Evolutionary conservation across 305 asterid species (phyloP), one percentile per base, ranked within the genome.

Genomic region (Fraxinus velutina): DNA sequence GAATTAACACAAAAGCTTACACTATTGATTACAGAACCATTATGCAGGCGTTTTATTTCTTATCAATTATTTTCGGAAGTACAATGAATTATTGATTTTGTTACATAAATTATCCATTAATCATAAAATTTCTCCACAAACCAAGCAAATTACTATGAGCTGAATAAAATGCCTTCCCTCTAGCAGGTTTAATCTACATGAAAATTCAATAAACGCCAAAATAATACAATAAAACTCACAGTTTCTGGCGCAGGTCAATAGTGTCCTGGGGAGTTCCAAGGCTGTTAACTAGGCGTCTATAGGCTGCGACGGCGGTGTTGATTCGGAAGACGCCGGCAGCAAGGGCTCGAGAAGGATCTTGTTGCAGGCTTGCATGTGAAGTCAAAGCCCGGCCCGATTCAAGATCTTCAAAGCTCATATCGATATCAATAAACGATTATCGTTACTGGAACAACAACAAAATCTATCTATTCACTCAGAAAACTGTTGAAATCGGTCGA

Each of bases 361-460:
- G 86, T 22, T 79, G 82, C 15, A 47, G 80, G 27, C 75, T 79
- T 1, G 57, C 70, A 12, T 75, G 47, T n/a, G 76, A 52, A 76
- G 79, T 47, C 73, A 70, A 30, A 76, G 75, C 55, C 52, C 80
- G 82, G 76, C 86, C 88, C 75, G 78, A 60, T 70, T 85, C 88
- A 30, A 85, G 86, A 84, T 85, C 86, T 24, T 77, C 84, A 73
- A 85, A 85, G 62, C 88, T 85, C 88, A 85, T 83, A 60, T 50
- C 15, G 68, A 39, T 32, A 50, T 36, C 66, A 57, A 24, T 27
- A 27, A 27, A 27, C 73, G 36, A 66, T 66, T 24, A 66, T 66
- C 34, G 32, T 66, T 27, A 27, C 17, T 8, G 73, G 44, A 32
- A 30, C 27, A 33, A n/a, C 9, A 68, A 71, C 47, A 15, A 71